Conservation (phyloP, 116 monocot species). For the Thalassia testudinum region DNA sequence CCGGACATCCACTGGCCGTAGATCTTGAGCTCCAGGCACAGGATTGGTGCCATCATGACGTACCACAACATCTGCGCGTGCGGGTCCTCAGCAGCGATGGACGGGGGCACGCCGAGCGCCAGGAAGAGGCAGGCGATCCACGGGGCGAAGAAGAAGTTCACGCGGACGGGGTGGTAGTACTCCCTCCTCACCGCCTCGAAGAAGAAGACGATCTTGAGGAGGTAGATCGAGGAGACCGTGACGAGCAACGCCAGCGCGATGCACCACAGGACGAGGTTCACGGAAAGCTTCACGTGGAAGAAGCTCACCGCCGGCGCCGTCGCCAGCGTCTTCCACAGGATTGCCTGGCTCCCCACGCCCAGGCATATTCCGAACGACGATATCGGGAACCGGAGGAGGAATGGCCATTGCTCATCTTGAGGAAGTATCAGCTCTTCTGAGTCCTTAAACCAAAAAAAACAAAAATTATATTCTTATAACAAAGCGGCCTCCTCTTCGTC, state of each 20-base stretch:
- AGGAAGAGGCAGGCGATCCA: conserved; percentile 33
- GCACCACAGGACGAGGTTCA: conserved; percentile 60
- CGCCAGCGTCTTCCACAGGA: conserved; percentile 70
- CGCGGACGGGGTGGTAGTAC: conserved; percentile 25
- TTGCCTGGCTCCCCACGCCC: conserved; percentile 75
- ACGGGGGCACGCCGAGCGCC: conserved; percentile 15
- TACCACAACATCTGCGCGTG: conserved; percentile 13
- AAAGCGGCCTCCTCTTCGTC: not conserved
- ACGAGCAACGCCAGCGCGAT: conserved; percentile 21
- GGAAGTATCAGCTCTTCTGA: conserved; percentile 54
- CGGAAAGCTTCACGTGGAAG: conserved; percentile 21
- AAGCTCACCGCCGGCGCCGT: conserved; percentile 25
- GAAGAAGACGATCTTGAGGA: conserved; percentile 21
- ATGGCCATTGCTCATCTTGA: conserved; percentile 64
- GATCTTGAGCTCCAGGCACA: conserved; percentile 32
- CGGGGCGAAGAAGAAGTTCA: conserved; percentile 42
- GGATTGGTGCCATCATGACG: conserved; percentile 20
- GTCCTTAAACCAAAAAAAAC: conserved; percentile 18
- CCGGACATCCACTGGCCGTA: conserved; percentile 46
- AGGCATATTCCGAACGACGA: conserved; percentile 75
- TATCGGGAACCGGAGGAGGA: conserved; percentile 75
- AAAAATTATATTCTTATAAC: not conserved
- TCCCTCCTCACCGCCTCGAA: conserved; percentile 22
- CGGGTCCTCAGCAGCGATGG: conserved; percentile 5
- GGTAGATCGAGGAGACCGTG: conserved; percentile 12